phyloP scores from a whole-genome alignment of 2,329 filamentous ascomycete species.

The Didymella sp. region DNA sequence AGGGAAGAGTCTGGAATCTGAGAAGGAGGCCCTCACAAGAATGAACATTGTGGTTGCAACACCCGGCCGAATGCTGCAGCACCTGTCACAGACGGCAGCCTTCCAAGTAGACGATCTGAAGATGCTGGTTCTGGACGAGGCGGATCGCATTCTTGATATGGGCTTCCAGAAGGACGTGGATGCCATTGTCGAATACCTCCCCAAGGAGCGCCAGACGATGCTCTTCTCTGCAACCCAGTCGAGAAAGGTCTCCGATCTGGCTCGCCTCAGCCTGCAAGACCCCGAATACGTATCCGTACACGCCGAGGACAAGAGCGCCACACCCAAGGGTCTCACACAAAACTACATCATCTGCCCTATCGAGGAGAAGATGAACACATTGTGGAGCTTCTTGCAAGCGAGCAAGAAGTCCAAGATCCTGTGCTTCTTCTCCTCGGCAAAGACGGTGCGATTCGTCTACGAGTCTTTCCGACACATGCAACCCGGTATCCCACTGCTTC shows the following conservation, averaged over 20 bases:
- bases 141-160: conserved; percentile 97
- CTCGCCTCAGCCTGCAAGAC: conserved; percentile 83
- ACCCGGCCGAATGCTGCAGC: conserved; percentile 92
- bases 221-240: conserved; percentile 97
- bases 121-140: conserved; percentile 93
- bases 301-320: conserved; percentile 78
- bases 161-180: conserved; percentile 91
- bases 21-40: conserved; percentile 80
- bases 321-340: conserved; percentile 83
- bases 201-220: conserved; percentile 84
- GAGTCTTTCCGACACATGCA: conserved; percentile 92
- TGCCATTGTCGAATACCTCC: conserved; percentile 90
- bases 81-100: conserved; percentile 89
- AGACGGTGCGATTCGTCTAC: conserved; percentile 95
- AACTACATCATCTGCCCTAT: conserved; percentile 89
- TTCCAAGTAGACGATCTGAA: conserved; percentile 91
- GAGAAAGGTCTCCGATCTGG: conserved; percentile 89
- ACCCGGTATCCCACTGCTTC: conserved; percentile 89
- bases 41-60: conserved; percentile 99
- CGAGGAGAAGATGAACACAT: conserved; percentile 85
- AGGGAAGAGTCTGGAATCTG: conserved; percentile 86
- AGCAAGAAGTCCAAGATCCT: conserved; percentile 95
- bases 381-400: conserved; percentile 90
- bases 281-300: conserved; percentile 97
- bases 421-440: conserved; percentile 93